A percentile compares a stretch with the other conserved stretches of the same genome.
These are phyloP conservation scores for Populus ilicifolia DNA, from an alignment of 345 rosid genomes.

Conservation along the genomic window DNA sequence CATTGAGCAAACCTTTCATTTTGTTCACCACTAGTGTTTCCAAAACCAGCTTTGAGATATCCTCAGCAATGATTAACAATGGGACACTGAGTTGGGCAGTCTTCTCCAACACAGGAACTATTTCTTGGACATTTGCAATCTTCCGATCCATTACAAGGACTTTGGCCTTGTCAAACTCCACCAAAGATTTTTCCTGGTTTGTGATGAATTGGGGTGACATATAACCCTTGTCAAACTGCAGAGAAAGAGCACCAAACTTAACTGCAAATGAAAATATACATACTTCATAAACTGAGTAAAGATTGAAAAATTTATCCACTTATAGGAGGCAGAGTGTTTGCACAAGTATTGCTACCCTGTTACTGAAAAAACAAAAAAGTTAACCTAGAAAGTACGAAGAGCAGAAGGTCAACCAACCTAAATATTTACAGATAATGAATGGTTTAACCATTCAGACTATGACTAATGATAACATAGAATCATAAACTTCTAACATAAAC, in stretches of 20 bases:
- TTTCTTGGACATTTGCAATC: slow-evolving; percentile 59
- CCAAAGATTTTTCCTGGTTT: slow-evolving; percentile 63
- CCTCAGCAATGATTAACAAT: slow-evolving; percentile 71
- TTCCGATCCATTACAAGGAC: slow-evolving; percentile 73
- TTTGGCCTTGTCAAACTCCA: slow-evolving; percentile 77
- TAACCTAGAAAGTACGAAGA: not conserved
- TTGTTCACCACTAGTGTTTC: slow-evolving; percentile 72
- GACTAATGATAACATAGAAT: not conserved
- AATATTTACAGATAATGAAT: not conserved
- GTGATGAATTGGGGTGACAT: slow-evolving; percentile 80
- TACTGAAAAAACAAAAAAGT: not conserved
- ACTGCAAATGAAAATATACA: not conserved
- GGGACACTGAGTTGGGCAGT: slow-evolving; percentile 72
- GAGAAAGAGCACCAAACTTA: slow-evolving; percentile 7
- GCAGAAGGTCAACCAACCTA: not conserved
- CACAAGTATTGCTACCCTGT: not conserved
- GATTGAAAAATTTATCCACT: not conserved
- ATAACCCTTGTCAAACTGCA: slow-evolving; percentile 79
- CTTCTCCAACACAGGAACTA: slow-evolving; percentile 72
- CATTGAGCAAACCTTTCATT: slow-evolving; percentile 65
- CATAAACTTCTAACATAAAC: not conserved
- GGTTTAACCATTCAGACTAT: not conserved
- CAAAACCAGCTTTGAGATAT: slow-evolving; percentile 60
- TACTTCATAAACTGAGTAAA: not conserved
- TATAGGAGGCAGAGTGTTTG: not conserved